Evolutionary conservation across 306 rosid genomes (phyloP).

Genomic region (peach (Prunus persica)): Prunus_persica_NCBIv2 NC_034009.1:40449001-40449500

Average conservation of each 20-base stretch:
- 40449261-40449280: conserved; percentile 21
- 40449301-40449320: conserved; percentile 21
- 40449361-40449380: conserved; percentile 27
- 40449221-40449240: conserved; percentile 21
- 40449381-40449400: conserved; percentile 26
- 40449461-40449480: conserved; percentile 25
- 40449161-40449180: conserved; percentile 62
- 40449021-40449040: conserved; percentile 32
- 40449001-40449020: conserved; percentile 23
- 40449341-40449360: conserved; percentile 29
- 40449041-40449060: conserved; percentile 19
- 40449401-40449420: conserved; percentile 18
- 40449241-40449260: conserved; percentile 15
- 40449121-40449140: conserved; percentile 30
- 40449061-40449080: conserved; percentile 36
- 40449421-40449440: conserved; percentile 11
- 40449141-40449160: conserved; percentile 38
- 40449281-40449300: conserved; percentile 28
- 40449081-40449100: conserved; percentile 45
- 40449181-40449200: conserved; percentile 42
- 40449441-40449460: conserved; percentile 33
- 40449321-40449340: conserved; percentile 42
- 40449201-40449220: conserved; percentile 26
- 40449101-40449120: conserved; percentile 60
- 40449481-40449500: conserved; percentile 15